Percentiles rank a stretch among this genome's conserved stretches.
Conservation (phyloP, 2,329 filamentous ascomycete species). For the Fusarium algeriense region DNA sequence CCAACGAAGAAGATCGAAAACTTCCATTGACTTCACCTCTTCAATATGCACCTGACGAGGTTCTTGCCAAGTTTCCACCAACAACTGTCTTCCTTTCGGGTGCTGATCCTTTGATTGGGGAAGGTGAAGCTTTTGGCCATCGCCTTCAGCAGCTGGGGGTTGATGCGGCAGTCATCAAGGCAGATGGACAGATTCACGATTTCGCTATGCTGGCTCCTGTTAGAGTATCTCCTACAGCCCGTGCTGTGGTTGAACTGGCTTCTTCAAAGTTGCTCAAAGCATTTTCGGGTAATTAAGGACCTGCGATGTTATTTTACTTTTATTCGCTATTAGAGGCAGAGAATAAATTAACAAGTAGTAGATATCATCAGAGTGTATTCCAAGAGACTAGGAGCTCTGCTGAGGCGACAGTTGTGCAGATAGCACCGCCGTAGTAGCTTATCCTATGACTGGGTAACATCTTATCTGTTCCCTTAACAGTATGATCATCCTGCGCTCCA, state of each 20-base stretch:
- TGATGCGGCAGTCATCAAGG: constrained; percentile 14
- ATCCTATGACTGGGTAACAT: no score
- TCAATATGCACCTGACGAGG: not conserved
- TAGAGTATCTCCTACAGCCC: constrained; percentile 6
- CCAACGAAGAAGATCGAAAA: constrained; percentile 6
- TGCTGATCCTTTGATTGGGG: constrained; percentile 14
- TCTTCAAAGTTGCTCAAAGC: constrained; percentile 9
- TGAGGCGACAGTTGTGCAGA: no score
- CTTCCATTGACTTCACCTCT: constrained; percentile 28
- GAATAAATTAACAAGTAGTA: no score
- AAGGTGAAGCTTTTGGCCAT: constrained; percentile 25
- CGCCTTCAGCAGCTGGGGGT: constrained; percentile 11
- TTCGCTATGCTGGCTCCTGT: constrained; percentile 21
- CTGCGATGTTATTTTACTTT: no score
- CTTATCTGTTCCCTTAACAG: no score
- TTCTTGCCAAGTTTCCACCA: constrained; percentile 21
- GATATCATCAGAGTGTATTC: no score
- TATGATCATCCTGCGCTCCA: no score
- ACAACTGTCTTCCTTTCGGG: constrained; percentile 21
- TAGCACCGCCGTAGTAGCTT: no score
- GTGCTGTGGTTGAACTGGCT: constrained; percentile 26
- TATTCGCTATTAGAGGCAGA: no score
- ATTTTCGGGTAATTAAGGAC: not conserved
- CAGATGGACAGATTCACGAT: constrained; percentile 30
- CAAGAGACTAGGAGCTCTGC: no score